These are phyloP conservation scores for Nicotiana attenuata DNA, from an alignment of 257 asterid genomes.

Conservation along the genomic window DNA sequence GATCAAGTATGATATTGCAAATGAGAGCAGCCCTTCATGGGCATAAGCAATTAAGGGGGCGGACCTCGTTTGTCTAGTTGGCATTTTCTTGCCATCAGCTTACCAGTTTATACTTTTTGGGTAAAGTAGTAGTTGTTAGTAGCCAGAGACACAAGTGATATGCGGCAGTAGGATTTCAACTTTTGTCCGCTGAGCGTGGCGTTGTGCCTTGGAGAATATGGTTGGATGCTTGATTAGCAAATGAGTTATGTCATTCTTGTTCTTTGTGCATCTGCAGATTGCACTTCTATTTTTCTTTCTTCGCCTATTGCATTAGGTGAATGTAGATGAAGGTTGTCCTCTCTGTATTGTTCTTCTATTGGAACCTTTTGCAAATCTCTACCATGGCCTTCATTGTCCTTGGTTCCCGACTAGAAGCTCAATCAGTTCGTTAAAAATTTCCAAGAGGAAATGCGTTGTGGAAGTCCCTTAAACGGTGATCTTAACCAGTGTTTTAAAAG, in stretches of 20 bases:
- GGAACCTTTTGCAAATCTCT: neutral
- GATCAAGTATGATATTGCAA: slow-evolving; percentile 53
- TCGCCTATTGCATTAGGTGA: neutral
- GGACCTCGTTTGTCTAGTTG: neutral
- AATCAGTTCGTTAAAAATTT: neutral
- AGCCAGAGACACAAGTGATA: slow-evolving; percentile 11
- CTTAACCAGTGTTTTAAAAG: too few relatives aligned
- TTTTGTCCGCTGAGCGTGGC: neutral
- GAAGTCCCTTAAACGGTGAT: neutral
- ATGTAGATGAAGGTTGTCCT: neutral
- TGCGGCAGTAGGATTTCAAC: slow-evolving; percentile 29
- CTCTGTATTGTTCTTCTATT: neutral
- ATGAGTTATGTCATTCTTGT: neutral
- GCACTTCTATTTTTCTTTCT: neutral
- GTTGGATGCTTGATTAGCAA: neutral
- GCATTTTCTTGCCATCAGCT: neutral
- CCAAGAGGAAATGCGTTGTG: neutral
- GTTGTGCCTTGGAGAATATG: neutral
- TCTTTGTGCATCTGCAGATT: neutral
- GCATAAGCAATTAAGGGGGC: slow-evolving; percentile 19
- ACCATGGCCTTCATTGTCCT: neutral
- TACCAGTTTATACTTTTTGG: neutral
- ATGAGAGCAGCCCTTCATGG: slow-evolving; percentile 53
- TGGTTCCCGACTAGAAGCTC: neutral
- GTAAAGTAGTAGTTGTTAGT: neutral